A percentile compares a stretch with the other conserved stretches of the same genome.
These are phyloP conservation scores for Hygrophorus russula DNA, from an alignment of 768 basidiomycete species.

Conservation along the genomic window DNA sequence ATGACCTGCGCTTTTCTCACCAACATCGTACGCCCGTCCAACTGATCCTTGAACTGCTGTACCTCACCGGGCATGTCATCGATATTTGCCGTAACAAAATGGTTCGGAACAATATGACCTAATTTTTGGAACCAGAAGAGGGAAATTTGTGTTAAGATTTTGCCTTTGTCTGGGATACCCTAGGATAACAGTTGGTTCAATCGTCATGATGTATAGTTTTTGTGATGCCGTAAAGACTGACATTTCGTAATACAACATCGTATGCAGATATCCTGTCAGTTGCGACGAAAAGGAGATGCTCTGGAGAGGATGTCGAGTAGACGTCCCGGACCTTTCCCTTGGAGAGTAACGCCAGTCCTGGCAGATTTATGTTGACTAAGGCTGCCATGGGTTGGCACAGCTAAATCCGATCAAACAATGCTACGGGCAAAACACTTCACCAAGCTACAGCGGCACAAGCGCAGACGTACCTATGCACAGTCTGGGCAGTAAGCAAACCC, in stretches of 20 bases:
- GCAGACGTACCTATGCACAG: no score
- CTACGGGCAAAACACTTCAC: no score
- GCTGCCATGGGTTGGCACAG: conserved; percentile 20
- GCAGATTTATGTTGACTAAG: conserved; percentile 45
- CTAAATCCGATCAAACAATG: no score
- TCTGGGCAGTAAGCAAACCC: no score
- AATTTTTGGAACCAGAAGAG: conserved; percentile 93
- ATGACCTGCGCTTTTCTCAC: conserved; percentile 83
- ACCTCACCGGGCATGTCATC: conserved; percentile 79
- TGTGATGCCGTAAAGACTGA: conserved; percentile 27
- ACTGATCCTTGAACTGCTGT: conserved; percentile 58
- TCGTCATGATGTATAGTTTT: no score
- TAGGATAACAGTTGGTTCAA: conserved; percentile 28
- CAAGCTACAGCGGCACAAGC: no score
- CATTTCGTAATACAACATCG: conserved; percentile 91
- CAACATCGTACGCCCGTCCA: conserved; percentile 83
- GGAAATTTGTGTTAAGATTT: conserved; percentile 80
- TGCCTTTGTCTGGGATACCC: conserved; percentile 94
- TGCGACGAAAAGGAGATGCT: conserved; percentile 83
- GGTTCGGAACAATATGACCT: conserved; percentile 71
- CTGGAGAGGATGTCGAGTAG: conserved; percentile 62
- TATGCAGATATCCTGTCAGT: conserved; percentile 95
- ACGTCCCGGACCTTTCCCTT: conserved; percentile 96
- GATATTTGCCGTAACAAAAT: conserved; percentile 70
- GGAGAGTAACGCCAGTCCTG: conserved; percentile 59